These are phyloP conservation scores for Rhizopogon parksii DNA, from an alignment of 1,284 basidiomycete genomes.

Conservation along the genomic window DNA sequence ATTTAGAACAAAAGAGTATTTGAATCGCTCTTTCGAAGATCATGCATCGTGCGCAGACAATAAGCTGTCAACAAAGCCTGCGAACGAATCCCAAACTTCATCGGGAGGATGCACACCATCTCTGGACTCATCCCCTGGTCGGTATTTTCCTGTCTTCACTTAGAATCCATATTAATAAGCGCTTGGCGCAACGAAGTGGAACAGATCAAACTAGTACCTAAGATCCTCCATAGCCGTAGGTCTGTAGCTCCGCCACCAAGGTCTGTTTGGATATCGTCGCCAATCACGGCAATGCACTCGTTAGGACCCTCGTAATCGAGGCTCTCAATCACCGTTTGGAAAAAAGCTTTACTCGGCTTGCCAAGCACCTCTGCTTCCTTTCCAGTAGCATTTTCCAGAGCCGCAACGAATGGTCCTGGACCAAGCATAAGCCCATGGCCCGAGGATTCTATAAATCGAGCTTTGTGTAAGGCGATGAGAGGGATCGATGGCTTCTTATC, in stretches of 20 bases:
- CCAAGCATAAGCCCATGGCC: constrained; percentile 54
- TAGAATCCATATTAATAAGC: constrained; percentile 1
- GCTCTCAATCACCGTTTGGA: constrained; percentile 48
- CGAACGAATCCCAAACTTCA: constrained; percentile 47
- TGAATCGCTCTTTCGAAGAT: background rate
- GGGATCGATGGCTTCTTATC: constrained; percentile 14
- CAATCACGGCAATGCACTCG: constrained; percentile 50
- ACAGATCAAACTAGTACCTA: constrained; percentile 37
- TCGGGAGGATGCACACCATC: constrained; percentile 38
- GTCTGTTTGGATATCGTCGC: constrained; percentile 63
- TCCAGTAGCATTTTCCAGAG: constrained; percentile 51
- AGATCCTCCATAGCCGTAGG: constrained; percentile 53
- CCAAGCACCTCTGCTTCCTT: constrained; percentile 51
- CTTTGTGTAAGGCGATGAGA: constrained; percentile 54
- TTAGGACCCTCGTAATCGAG: constrained; percentile 28
- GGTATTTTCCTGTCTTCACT: constrained; percentile 64
- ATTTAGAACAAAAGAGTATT: background rate
- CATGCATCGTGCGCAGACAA: constrained; percentile 8
- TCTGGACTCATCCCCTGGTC: constrained; percentile 46
- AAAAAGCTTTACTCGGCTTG: constrained; percentile 58
- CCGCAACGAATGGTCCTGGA: constrained; percentile 62
- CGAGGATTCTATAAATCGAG: constrained; percentile 39
- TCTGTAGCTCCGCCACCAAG: constrained; percentile 57
- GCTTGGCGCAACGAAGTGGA: background rate
- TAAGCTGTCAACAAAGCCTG: constrained; percentile 45